phyloP scores from a whole-genome alignment of 805 yeast genomes.

The Wickerhamiella siamensis region DNA sequence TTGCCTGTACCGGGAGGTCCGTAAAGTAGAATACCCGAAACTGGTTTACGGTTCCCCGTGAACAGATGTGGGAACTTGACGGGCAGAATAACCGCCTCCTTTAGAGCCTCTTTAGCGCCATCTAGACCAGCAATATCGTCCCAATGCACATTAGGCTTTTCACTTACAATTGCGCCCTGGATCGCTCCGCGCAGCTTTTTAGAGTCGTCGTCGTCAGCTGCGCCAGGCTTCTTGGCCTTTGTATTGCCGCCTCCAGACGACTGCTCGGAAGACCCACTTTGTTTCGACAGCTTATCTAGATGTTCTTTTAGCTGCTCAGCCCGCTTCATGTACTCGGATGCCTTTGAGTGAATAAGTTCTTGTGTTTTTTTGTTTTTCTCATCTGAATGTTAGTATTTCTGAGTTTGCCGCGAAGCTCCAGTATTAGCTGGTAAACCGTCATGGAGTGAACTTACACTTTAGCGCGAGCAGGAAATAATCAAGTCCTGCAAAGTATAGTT shows the following conservation, averaged over 20 bases:
- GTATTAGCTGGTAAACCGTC: background rate
- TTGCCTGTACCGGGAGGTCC: conserved; percentile 99
- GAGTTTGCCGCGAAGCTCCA: background rate
- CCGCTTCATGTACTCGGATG: conserved; percentile 78
- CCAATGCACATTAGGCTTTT: conserved; percentile 89
- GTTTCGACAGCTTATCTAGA: conserved; percentile 44
- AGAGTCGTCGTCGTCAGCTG: conserved; percentile 48
- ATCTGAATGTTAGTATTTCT: conserved; percentile 22
- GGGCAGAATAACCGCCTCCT: conserved; percentile 94
- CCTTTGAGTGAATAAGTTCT: conserved; percentile 74
- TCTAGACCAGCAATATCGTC: conserved; percentile 93
- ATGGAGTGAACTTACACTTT: conserved; percentile 35
- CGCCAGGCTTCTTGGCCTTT: conserved; percentile 31
- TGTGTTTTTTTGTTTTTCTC: conserved; percentile 85
- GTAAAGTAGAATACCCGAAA: conserved; percentile 73
- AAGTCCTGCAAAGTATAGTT: conserved; percentile 78
- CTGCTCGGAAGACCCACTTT: conserved; percentile 35
- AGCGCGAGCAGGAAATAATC: conserved; percentile 93
- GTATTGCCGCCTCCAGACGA: conserved; percentile 45
- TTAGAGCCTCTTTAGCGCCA: conserved; percentile 86
- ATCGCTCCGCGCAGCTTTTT: conserved; percentile 83
- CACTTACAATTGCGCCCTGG: conserved; percentile 80
- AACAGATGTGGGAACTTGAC: conserved; percentile 92
- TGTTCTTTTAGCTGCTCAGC: conserved; percentile 92
- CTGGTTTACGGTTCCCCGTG: conserved; percentile 87